Evolutionary conservation across 345 rosid species (phyloP).

Genomic region (Sonneratia caseolaris): DNA sequence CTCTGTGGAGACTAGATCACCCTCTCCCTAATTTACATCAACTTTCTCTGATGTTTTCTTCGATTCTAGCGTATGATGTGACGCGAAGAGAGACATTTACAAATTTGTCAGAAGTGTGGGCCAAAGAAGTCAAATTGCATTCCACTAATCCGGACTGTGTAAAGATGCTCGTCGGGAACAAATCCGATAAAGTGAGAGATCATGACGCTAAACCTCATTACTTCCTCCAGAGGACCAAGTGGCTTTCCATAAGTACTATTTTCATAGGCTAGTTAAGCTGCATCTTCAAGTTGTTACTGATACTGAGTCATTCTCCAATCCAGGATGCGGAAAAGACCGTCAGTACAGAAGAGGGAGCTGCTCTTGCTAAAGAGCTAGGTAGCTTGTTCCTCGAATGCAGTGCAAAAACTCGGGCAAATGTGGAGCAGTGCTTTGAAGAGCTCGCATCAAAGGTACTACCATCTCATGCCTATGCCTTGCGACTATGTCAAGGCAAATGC

Average conservation of each 20-base stretch:
- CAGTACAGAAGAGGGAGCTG: slow-evolving; percentile 73
- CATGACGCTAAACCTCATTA: neutral
- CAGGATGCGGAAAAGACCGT: slow-evolving; percentile 89
- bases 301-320: neutral
- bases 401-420: slow-evolving; percentile 79
- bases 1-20: neutral
- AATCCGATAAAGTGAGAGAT: slow-evolving; percentile 54
- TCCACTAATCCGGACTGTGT: slow-evolving; percentile 77
- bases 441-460: slow-evolving; percentile 63
- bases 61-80: slow-evolving; percentile 68
- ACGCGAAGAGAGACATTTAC: slow-evolving; percentile 83
- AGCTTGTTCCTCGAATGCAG: slow-evolving; percentile 82
- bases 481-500: too few species aligned
- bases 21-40: neutral
- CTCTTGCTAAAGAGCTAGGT: slow-evolving; percentile 68
- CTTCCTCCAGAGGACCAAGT: neutral
- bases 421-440: slow-evolving; percentile 81
- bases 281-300: neutral
- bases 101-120: slow-evolving; percentile 80
- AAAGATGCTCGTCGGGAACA: slow-evolving; percentile 91
- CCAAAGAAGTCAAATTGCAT: slow-evolving; percentile 80
- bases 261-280: neutral
- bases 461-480: neutral
- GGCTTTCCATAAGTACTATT: neutral
- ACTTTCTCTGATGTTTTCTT: neutral